These are phyloP conservation scores for Pseudotulostoma volvatum DNA, from an alignment of 495 filamentous ascomycete species.

Conservation along the genomic window DNA sequence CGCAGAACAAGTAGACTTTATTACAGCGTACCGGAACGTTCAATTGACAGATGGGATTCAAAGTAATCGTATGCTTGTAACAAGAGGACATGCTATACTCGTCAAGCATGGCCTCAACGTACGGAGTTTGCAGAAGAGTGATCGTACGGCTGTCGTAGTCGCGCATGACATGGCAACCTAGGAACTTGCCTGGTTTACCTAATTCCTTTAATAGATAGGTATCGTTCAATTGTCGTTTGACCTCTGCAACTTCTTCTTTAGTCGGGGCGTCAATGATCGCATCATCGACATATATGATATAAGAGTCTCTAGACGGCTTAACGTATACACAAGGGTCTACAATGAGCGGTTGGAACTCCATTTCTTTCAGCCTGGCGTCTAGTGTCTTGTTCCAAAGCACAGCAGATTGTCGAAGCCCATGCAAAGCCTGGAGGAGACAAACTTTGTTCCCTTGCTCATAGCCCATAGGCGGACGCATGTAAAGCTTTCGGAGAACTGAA, in stretches of 20 bases:
- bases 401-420: not conserved
- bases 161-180: not conserved
- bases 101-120: not conserved
- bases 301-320: not conserved
- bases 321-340: slow-evolving; percentile 1
- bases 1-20: too few relatives aligned
- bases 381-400: not conserved
- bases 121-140: not conserved
- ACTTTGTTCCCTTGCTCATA: too few relatives aligned
- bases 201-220: not conserved
- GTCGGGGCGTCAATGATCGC: not conserved
- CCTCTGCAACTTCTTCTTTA: not conserved
- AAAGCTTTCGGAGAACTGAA: too few relatives aligned
- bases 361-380: not conserved
- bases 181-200: not conserved
- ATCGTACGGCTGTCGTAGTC: not conserved
- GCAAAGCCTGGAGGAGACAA: slow-evolving; percentile 1
- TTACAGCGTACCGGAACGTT: too few relatives aligned
- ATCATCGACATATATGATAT: slow-evolving; percentile 1
- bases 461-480: too few relatives aligned
- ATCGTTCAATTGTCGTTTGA: not conserved
- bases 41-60: too few relatives aligned
- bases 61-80: too few relatives aligned
- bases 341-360: not conserved
- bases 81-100: not conserved